Evolutionary conservation across 805 yeast genomes (phyloP).

Genomic region (Sugiyamaella smithiae): DNA sequence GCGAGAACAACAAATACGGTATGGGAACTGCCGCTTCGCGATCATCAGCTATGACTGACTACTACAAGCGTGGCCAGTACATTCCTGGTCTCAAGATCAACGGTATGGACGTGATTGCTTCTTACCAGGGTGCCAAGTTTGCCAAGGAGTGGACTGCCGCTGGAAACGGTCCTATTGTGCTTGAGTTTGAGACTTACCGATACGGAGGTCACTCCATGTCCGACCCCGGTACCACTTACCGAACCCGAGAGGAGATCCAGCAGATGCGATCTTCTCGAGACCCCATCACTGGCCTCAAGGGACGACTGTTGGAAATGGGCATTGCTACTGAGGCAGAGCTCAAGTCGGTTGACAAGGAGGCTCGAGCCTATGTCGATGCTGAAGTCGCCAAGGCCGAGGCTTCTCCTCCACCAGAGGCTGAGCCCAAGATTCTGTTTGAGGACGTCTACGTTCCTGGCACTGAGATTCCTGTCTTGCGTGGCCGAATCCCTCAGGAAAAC

Average conservation of each 20-base stretch:
- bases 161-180: slow-evolving; percentile 93
- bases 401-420: slow-evolving; percentile 93
- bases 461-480: slow-evolving; percentile 90
- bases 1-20: slow-evolving; percentile 99
- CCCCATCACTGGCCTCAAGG: slow-evolving; percentile 95
- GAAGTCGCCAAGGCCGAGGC: slow-evolving; percentile 93
- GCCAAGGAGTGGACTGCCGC: slow-evolving; percentile 94
- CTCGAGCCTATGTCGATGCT: slow-evolving; percentile 92
- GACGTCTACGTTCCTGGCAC: slow-evolving; percentile 95
- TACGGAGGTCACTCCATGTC: slow-evolving; percentile 99
- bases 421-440: slow-evolving; percentile 90
- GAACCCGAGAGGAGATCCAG: slow-evolving; percentile 99
- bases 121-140: slow-evolving; percentile 92
- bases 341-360: slow-evolving; percentile 91
- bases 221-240: slow-evolving; percentile 99
- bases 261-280: slow-evolving; percentile 98
- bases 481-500: slow-evolving; percentile 93
- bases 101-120: slow-evolving; percentile 97
- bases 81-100: slow-evolving; percentile 98
- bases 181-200: slow-evolving; percentile 98
- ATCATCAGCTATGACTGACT: slow-evolving; percentile 94
- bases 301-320: slow-evolving; percentile 72
- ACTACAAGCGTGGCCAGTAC: slow-evolving; percentile 98
- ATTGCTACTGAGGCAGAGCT: slow-evolving; percentile 94
- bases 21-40: slow-evolving; percentile 99